Conservation (phyloP, 495 filamentous ascomycete genomes). For the Aspergillus biplanus region DNA sequence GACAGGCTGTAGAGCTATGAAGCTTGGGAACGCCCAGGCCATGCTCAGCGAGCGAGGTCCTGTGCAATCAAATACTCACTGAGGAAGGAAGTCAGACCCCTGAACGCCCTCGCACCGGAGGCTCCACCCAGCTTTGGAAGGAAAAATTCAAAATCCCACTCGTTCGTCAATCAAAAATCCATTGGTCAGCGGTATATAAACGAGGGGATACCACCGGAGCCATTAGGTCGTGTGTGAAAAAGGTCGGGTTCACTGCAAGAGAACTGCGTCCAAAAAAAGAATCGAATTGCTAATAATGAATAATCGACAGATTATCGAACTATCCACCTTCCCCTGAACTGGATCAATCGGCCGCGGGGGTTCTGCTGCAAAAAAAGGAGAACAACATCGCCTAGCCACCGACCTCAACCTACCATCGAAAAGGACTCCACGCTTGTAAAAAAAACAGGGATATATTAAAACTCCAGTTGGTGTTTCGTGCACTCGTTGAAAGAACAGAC, state of each 20-base stretch:
- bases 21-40: slow-evolving; percentile 2
- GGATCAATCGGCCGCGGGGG: slow-evolving; percentile 2
- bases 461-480: neutral
- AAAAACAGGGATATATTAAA: neutral
- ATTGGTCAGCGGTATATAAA: slow-evolving; percentile 5
- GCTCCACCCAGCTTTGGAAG: slow-evolving; percentile 9
- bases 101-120: slow-evolving; percentile 3
- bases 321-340: neutral
- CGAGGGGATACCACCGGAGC: neutral
- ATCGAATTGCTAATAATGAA: slow-evolving; percentile 7
- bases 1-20: slow-evolving; percentile 9
- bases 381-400: slow-evolving; percentile 2
- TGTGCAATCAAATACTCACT: neutral
- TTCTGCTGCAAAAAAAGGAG: neutral
- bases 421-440: slow-evolving; percentile 1
- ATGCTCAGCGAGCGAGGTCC: neutral
- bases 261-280: neutral
- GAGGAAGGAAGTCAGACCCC: neutral
- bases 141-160: neutral
- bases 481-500: neutral
- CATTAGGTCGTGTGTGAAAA: neutral
- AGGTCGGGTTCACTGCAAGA: neutral
- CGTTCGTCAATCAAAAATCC: neutral
- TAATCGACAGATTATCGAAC: neutral
- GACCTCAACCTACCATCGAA: neutral